Evolutionary conservation across 371 early-diverging fungal genomes (phyloP).

Genomic region (Fennellomyces sp.): DNA sequence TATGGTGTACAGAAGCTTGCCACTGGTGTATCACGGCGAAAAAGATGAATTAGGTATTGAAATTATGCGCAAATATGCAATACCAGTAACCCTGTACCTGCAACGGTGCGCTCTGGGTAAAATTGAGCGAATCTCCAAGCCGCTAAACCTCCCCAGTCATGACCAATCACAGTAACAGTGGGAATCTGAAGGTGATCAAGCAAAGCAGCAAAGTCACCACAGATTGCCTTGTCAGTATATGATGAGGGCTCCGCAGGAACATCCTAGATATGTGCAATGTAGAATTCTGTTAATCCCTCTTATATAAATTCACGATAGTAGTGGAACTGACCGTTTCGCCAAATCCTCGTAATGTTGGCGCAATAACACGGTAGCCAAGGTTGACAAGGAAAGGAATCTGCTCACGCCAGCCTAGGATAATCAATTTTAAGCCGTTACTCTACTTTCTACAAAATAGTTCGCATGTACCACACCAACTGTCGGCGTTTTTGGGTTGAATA

Average conservation of each 20-base stretch:
- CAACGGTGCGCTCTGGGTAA: slow-evolving; percentile 64
- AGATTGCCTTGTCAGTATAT: slow-evolving; percentile 60
- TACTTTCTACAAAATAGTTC: background rate
- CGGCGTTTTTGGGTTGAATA: background rate
- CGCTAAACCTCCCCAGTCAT: slow-evolving; percentile 78
- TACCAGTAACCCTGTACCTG: slow-evolving; percentile 17
- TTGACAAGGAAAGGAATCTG: slow-evolving; percentile 67
- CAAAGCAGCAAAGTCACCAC: slow-evolving; percentile 57
- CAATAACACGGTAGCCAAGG: slow-evolving; percentile 76
- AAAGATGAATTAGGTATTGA: too few relatives aligned
- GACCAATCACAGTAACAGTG: slow-evolving; percentile 67
- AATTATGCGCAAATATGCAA: too few relatives aligned
- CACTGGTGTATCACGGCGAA: too few relatives aligned
- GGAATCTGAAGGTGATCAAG: slow-evolving; percentile 63
- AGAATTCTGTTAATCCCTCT: background rate
- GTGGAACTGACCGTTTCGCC: slow-evolving; percentile 63
- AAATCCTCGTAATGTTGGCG: slow-evolving; percentile 69
- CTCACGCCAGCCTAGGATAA: slow-evolving; percentile 66
- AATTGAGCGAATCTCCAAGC: slow-evolving; percentile 73
- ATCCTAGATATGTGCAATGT: slow-evolving; percentile 32
- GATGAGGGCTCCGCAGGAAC: slow-evolving; percentile 45
- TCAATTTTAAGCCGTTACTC: background rate
- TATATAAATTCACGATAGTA: background rate
- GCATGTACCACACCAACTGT: background rate
- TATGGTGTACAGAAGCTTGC: slow-evolving; percentile 72